Base-by-base conservation (phyloP, 2,329 filamentous ascomycete genomes). In the Aspergillus sp. region DNA sequence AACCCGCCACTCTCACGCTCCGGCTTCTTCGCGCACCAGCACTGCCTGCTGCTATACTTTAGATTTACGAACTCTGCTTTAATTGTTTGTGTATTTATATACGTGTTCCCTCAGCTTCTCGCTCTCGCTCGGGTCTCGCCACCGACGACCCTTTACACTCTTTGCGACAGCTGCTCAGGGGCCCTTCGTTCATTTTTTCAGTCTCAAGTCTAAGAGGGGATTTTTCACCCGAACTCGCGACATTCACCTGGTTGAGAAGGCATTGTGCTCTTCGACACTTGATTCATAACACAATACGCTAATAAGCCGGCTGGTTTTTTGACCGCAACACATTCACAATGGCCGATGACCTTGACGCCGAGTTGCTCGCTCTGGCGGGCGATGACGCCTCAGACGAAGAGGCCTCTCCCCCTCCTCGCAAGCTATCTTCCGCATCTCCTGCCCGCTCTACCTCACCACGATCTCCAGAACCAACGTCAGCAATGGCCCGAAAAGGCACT, bases 361-460 rank as follows among this genome's bases (percentile, higher is more conserved):
- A 97, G 79, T 87, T 98, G 64, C 88, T 98, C 63, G 93, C 91
- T 70, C 87, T 98, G 64, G 95, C 93, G 54, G 95, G 90, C 65
- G 89, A 81, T 20, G 55, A 57, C 66, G 77, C 78, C 59, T 81
- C 79, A 50, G 80, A 81, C 62, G 80, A 82, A 61, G 81, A 83
- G 64, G 72, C 76, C 55, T 73, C 76, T 55, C 72, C 85, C 60
- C 80, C 81, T 53, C 75, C 70, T 75, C 57, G 84, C 82, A 68
- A 84, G 84, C 79, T 69, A 78, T 80, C 75, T 79, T 80, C 67
- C 76, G 77, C 67, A 81, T 84, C 73, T 77, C 85, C 68, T 79
- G 81, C 64, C 38, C 66, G 62, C 42, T 81, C 77, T 38, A 83
- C 80, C 51, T 83, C 85, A 60, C 78, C 81, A 67, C 61, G 71